Evolutionary conservation across 352 stramenopile species (phyloP), one percentile per base, ranked within the genome.

Genomic region (Phytophthora multivora): DNA sequence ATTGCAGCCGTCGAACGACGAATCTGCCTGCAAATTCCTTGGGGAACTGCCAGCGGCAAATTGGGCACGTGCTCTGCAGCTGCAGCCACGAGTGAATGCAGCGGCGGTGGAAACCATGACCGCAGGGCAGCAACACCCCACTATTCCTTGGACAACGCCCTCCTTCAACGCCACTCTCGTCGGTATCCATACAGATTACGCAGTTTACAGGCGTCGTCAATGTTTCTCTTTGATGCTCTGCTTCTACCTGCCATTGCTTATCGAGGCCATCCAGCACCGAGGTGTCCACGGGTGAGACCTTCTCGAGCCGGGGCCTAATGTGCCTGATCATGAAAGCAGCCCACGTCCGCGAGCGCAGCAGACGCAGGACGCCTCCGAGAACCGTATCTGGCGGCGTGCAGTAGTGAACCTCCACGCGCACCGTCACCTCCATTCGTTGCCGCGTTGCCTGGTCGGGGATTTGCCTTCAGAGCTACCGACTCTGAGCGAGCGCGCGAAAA

Each of bases 21-120:
- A 77, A 90, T n/a, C 52, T 77, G n/a, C 78, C 77, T 4, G 67
- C 50, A 41, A 90, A 86, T 23, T 76, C 71, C 52, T 85, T 83
- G 19, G 59, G 64, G 48, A 97, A 85, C 70, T 97, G 88, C 61
- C 86, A 87, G 56, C 96, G 95, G 60, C 93, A 98, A 45, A 97
- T 83, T 15, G 93, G 93, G 68, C 95, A 98, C 50, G 89, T 92
- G 49, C 77, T 82, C 58, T 97, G 89, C 53, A 90, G 79, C 21
- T 89, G 48, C 15, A 97, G 83, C 93, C 95, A 98, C 28, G 80
- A 85, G 23, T 79, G 54, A 33, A 98, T 81, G 69, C 95, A 98
- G 36, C 83, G 79, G 36, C 72, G 68, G 68, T 98, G 93, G 75
- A 97, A 98, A 25, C 76, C 47, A 71, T 99, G 95, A 19, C 80